phyloP scores from a whole-genome alignment of 768 basidiomycete species.

The Tubosaeta brunneosetosa region DNA sequence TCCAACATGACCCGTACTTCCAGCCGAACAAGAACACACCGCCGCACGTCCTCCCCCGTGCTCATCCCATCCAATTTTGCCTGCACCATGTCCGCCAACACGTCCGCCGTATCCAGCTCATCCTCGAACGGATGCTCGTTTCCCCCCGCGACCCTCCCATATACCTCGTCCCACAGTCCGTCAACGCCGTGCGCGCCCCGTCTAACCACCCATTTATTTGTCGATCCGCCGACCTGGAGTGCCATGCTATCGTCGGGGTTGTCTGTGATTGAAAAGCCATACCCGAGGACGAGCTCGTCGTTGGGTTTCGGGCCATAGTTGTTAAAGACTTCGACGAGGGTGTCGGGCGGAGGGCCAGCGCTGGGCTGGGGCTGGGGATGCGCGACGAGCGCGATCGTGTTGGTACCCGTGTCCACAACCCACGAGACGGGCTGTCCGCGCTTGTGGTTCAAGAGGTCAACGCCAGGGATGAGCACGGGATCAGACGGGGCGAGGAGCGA shows the following conservation, averaged over 20 bases:
- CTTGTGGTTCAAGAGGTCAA: conserved; percentile 84
- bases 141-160: conserved; percentile 24
- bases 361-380: conserved; percentile 34
- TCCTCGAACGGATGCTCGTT: conserved; percentile 44
- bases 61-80: conserved; percentile 49
- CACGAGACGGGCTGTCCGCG: conserved; percentile 80
- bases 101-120: conserved; percentile 62
- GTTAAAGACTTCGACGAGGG: conserved; percentile 56
- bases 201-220: conserved; percentile 58
- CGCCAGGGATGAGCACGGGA: conserved; percentile 81
- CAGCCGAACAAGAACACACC: conserved; percentile 36
- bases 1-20: conserved; percentile 63
- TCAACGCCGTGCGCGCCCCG: conserved; percentile 42
- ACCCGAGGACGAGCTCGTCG: conserved; percentile 84
- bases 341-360: conserved; percentile 7
- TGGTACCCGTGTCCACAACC: conserved; percentile 42
- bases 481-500: conserved; percentile 48
- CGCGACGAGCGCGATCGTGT: conserved; percentile 55
- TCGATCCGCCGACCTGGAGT: conserved; percentile 62
- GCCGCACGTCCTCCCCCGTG: conserved; percentile 16
- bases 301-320: conserved; percentile 94
- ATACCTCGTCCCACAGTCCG: conserved; percentile 57
- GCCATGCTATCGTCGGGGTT: conserved; percentile 88
- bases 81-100: conserved; percentile 64
- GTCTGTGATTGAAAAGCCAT: conserved; percentile 75